Evolutionary conservation across 1,284 basidiomycete genomes (phyloP).

Genomic region (Serendipita sp.): DNA sequence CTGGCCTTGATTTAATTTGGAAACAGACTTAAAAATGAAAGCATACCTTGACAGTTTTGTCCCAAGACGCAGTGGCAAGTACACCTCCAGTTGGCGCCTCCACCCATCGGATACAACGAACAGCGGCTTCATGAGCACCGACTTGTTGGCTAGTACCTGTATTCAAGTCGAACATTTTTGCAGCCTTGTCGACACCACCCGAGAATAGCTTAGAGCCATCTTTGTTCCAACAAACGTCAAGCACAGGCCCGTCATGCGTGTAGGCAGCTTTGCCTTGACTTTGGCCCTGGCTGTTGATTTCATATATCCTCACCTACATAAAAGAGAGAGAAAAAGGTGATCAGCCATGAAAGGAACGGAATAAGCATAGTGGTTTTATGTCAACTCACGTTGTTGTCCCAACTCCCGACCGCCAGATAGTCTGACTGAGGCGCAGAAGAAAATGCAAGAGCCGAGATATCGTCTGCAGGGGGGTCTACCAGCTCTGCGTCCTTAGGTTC

Average conservation of each 20-base stretch:
- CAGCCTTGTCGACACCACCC: conserved; percentile 77
- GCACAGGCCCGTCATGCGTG: conserved; percentile 66
- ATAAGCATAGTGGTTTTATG: background rate
- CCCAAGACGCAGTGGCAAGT: conserved; percentile 81
- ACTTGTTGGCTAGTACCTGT: conserved; percentile 62
- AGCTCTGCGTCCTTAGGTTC: conserved; percentile 59
- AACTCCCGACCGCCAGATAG: conserved; percentile 61
- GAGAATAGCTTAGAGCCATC: conserved; percentile 74
- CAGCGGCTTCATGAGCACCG: conserved; percentile 72
- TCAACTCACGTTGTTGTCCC: conserved; percentile 57
- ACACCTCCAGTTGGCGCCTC: conserved; percentile 55
- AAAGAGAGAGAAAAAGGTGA: conserved; percentile 9
- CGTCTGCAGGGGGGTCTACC: conserved; percentile 54
- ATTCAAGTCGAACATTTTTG: conserved; percentile 64
- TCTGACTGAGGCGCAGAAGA: conserved; percentile 39
- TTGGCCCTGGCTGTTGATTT: conserved; percentile 32
- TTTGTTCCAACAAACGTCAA: conserved; percentile 77
- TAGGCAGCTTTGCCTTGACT: conserved; percentile 71
- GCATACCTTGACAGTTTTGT: conserved; percentile 73
- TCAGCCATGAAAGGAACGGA: background rate
- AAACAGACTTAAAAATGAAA: background rate
- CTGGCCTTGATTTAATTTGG: conserved; percentile 26
- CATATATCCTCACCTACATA: conserved; percentile 41
- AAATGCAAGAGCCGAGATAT: conserved; percentile 57
- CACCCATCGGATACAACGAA: conserved; percentile 65